phyloP scores from a whole-genome alignment of 2,329 filamentous ascomycete species.

The Daldinia sp. region DNA sequence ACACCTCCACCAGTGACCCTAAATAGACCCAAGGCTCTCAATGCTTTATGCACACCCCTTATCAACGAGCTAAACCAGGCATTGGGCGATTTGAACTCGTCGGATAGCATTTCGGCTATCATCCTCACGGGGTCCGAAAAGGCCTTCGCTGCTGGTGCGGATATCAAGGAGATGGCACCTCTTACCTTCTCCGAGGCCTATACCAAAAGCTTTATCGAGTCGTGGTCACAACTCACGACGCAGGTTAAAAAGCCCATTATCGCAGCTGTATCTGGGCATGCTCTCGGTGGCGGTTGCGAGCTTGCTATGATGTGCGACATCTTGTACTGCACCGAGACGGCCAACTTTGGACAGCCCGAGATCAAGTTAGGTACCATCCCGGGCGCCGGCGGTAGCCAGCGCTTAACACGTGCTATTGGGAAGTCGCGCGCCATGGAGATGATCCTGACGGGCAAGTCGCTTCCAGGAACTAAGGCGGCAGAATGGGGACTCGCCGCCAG shows the following conservation, averaged over 20 bases:
- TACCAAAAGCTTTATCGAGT: constrained; percentile 90
- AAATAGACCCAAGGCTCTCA: constrained; percentile 93
- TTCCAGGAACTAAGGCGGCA: constrained; percentile 83
- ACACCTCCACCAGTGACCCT: constrained; percentile 73
- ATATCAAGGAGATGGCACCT: constrained; percentile 99
- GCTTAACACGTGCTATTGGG: constrained; percentile 82
- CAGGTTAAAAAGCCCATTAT: constrained; percentile 93
- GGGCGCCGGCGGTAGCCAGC: constrained; percentile 89
- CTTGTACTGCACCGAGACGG: constrained; percentile 84
- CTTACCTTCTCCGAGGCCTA: constrained; percentile 90
- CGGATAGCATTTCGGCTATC: constrained; percentile 76
- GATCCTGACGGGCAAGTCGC: constrained; percentile 84
- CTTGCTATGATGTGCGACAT: constrained; percentile 98
- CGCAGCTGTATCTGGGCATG: constrained; percentile 92
- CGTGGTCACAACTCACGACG: constrained; percentile 87
- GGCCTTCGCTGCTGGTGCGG: constrained; percentile 93
- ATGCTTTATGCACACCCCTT: constrained; percentile 89
- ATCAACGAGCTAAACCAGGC: constrained; percentile 89
- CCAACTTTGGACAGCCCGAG: constrained; percentile 96
- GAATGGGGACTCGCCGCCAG: constrained; percentile 90
- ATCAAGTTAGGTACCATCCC: constrained; percentile 95
- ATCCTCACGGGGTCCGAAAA: constrained; percentile 88
- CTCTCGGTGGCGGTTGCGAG: constrained; percentile 94
- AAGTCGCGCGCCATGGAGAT: constrained; percentile 92
- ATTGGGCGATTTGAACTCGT: constrained; percentile 73